Evolutionary conservation across 2,329 filamentous ascomycete genomes (phyloP), one percentile per base, ranked within the genome.

Genomic region (Scorias spongiosa): DNA sequence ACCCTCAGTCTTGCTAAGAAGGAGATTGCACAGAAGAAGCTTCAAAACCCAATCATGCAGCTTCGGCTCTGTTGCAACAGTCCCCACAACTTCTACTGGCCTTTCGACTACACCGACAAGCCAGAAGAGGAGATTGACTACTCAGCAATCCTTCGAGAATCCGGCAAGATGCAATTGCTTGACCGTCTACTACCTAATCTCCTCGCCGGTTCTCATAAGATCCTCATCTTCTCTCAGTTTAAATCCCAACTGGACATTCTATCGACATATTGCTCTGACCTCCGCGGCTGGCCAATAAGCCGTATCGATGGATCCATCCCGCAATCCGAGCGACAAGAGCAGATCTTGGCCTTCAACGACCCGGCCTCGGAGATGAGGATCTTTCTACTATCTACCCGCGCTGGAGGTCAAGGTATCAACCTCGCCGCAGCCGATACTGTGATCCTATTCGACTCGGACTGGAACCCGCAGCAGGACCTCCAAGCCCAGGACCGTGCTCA

Each of bases 401-500:
- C 91, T 0, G 91, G 91, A 17, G 91, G 91, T 0, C 87, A 94
- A 56, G 89, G 89, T 41, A 96, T 96, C 69, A 96, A 95, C 56
- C 77, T 96, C 0, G 85, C 85, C 0, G 81, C 81, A 1, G 89
- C 89, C 0, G 89, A 96, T 54, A 95, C 89, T 0, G 89, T 95
- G 10, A 82, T 96, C 39, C 70, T 96, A 0, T 96, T 91, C 53
- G 89, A 96, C 61, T 78, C 72, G 9, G 78, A 94, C 55, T 95
- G 89, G 79, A 98, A 98, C 54, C 91, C 91, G 0, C 91, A 98
- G 60, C 89, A 95, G 58, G 91, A 98, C 61, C 70, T 98, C 0
- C 91, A 98, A 58, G 91, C 91, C 0, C 91, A 96, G 63, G 91
- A 98, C 57, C 84, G 91, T 5, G 87, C 85, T 1, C 91, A 98